Conservation (phyloP, 2,329 filamentous ascomycete species). For the Colletotrichum camelliae region DNA sequence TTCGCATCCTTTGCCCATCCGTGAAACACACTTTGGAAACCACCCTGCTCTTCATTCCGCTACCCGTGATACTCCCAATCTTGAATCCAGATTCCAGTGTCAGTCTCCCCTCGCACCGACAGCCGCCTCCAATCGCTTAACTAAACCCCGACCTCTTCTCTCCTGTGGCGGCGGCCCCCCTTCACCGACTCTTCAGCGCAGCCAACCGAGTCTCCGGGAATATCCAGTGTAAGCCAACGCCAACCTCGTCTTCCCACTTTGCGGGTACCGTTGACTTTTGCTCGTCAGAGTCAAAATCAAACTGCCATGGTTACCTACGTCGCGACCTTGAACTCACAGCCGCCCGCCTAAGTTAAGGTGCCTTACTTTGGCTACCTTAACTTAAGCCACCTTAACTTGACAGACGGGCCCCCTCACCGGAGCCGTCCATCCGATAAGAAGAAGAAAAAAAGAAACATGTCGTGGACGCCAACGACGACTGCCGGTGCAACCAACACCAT, state of each 20-base stretch:
- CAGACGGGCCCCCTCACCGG: background rate
- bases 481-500: background rate
- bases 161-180: background rate
- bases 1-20: background rate
- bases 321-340: background rate
- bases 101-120: background rate
- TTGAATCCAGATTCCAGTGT: background rate
- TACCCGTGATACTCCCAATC: background rate
- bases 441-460: background rate
- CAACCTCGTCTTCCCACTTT: background rate
- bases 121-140: background rate
- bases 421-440: background rate
- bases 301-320: background rate
- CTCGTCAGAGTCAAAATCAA: background rate
- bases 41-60: background rate
- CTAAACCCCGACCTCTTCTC: background rate
- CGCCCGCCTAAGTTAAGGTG: background rate
- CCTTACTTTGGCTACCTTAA: background rate
- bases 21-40: background rate
- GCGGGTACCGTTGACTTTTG: background rate
- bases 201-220: background rate
- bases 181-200: conserved; percentile 3
- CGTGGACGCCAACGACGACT: background rate
- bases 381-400: background rate
- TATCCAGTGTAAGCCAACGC: background rate